These are phyloP conservation scores for Phytophthora pini DNA, from an alignment of 352 stramenopile species.

Conservation along the genomic window DNA sequence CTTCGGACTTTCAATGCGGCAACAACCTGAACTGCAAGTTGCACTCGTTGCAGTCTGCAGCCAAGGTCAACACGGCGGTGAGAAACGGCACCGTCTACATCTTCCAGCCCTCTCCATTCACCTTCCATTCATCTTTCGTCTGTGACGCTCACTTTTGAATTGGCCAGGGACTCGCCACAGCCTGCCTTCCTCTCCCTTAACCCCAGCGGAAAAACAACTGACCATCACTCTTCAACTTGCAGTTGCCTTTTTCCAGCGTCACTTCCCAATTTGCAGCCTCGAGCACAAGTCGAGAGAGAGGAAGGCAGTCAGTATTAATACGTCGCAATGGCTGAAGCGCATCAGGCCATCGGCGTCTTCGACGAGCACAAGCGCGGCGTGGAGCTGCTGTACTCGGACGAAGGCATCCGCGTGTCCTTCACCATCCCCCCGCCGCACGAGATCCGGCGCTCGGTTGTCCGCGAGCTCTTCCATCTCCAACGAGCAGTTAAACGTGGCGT, in stretches of 20 bases:
- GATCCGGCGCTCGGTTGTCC: constrained; percentile 66
- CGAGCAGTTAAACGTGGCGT: constrained; percentile 73
- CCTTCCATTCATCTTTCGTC: too few species aligned
- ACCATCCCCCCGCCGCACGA: constrained; percentile 84
- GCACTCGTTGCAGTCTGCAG: too few species aligned
- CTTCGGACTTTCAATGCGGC: neutral
- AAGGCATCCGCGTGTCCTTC: constrained; percentile 86
- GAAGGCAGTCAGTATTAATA: constrained; percentile 4
- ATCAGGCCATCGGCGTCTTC: constrained; percentile 86
- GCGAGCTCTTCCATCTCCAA: constrained; percentile 75
- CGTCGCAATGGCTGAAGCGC: constrained; percentile 79
- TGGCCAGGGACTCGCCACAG: neutral
- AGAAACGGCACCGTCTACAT: neutral
- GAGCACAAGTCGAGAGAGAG: constrained; percentile 5
- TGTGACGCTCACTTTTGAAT: constrained; percentile 26
- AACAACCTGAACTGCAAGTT: neutral
- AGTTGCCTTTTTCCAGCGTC: constrained; percentile 20
- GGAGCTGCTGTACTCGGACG: constrained; percentile 85
- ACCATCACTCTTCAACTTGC: constrained; percentile 30
- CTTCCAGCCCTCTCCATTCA: neutral
- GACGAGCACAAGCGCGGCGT: constrained; percentile 88
- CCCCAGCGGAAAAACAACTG: constrained; percentile 5
- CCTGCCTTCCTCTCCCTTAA: neutral
- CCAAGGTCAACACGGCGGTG: constrained; percentile 1
- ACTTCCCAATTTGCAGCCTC: constrained; percentile 22